Conservation (phyloP, 1,284 basidiomycete genomes). For the Heliocybe sulcata region DNA sequence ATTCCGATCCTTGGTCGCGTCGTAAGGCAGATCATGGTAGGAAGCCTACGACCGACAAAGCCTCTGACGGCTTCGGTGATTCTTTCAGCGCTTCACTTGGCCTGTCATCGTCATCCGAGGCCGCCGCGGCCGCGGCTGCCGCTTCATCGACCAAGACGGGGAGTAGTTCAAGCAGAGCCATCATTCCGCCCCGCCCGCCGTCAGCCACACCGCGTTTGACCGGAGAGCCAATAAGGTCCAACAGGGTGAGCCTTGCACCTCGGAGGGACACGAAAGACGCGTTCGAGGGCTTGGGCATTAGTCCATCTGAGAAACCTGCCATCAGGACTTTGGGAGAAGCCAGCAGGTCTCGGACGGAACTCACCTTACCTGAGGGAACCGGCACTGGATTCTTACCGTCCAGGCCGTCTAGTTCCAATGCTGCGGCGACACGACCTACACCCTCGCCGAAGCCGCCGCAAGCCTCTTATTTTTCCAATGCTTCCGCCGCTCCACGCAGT, state of each 20-base stretch:
- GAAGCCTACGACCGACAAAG: slow-evolving; percentile 1
- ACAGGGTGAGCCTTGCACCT: neutral
- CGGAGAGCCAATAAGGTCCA: too few species aligned
- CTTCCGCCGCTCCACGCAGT: slow-evolving; percentile 15
- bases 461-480: slow-evolving; percentile 8
- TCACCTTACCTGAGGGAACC: slow-evolving; percentile 23
- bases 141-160: slow-evolving; percentile 15
- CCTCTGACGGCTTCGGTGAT: slow-evolving; percentile 14
- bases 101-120: slow-evolving; percentile 8
- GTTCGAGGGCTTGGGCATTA: slow-evolving; percentile 66
- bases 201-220: slow-evolving; percentile 5
- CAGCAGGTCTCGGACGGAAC: slow-evolving; percentile 57
- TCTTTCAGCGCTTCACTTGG: slow-evolving; percentile 10
- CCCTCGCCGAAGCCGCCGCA: slow-evolving; percentile 26
- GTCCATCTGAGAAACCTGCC: slow-evolving; percentile 31
- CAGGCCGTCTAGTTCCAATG: slow-evolving; percentile 11
- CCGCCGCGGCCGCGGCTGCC: slow-evolving; percentile 11
- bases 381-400: neutral
- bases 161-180: slow-evolving; percentile 14
- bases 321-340: slow-evolving; percentile 71
- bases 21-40: neutral
- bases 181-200: slow-evolving; percentile 17
- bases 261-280: slow-evolving; percentile 50
- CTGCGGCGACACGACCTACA: slow-evolving; percentile 44
- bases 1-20: neutral